A percentile compares a stretch with the other conserved stretches of the same genome.
Conservation (phyloP, 179 eudicot genomes). For the Camellia oleifera region DNA sequence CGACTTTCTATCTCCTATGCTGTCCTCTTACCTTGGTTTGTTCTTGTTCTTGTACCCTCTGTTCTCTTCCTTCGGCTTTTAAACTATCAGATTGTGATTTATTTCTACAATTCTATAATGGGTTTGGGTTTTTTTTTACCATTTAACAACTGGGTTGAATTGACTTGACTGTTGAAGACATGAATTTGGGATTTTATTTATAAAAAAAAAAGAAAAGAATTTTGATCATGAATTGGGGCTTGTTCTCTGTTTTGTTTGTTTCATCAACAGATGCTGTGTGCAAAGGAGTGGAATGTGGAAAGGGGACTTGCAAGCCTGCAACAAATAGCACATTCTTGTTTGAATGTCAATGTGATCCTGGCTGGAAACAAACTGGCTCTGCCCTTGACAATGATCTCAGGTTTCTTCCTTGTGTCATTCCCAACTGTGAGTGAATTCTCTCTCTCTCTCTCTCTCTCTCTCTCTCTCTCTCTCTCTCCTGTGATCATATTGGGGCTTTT, state of each 20-base stretch:
- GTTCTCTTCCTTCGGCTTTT: too few relatives aligned
- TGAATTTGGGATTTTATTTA: background rate
- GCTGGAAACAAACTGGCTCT: slow-evolving; percentile 50
- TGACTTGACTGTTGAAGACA: background rate
- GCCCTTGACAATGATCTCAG: slow-evolving; percentile 19
- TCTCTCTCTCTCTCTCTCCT: slow-evolving; percentile 14
- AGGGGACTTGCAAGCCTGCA: slow-evolving; percentile 53
- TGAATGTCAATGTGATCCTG: slow-evolving; percentile 55
- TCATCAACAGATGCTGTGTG: slow-evolving; percentile 38
- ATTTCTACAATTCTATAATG: too few relatives aligned
- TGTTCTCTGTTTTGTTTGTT: background rate
- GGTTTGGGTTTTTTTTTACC: background rate
- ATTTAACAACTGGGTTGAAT: background rate
- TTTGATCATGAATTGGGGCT: background rate
- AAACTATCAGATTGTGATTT: background rate
- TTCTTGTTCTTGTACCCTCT: background rate
- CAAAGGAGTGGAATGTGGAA: slow-evolving; percentile 50
- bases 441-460: slow-evolving; percentile 17
- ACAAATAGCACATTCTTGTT: slow-evolving; percentile 27
- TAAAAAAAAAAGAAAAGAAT: too few relatives aligned
- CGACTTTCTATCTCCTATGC: slow-evolving; percentile 1
- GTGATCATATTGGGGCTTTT: background rate
- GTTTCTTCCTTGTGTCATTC: slow-evolving; percentile 66
- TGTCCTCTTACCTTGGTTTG: slow-evolving; percentile 17
- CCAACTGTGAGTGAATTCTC: slow-evolving; percentile 48